A percentile compares a stretch with the other conserved stretches of the same genome.
Evolutionary conservation across 2,329 filamentous ascomycete genomes (phyloP).

Genomic region (Ophiosphaerella korrae): DNA sequence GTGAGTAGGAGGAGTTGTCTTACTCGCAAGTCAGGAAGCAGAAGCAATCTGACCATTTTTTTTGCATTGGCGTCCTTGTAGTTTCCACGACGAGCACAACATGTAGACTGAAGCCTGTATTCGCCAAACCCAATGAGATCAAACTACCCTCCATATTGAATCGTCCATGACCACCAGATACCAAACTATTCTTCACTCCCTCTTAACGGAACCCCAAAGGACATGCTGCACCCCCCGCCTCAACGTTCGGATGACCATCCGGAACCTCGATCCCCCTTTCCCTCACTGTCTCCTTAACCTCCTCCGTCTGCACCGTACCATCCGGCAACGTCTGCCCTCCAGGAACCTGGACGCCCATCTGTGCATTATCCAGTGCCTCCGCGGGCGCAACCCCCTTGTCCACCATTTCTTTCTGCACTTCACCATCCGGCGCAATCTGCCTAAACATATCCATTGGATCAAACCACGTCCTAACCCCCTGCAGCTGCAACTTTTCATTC

Average conservation of each 20-base stretch:
- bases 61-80: too few species aligned
- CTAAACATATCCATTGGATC: conserved; percentile 71
- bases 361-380: conserved; percentile 32
- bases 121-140: not conserved
- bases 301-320: conserved; percentile 13
- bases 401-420: conserved; percentile 53
- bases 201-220: conserved; percentile 11
- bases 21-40: too few species aligned
- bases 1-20: too few species aligned
- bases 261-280: conserved; percentile 12
- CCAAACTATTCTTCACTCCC: not conserved
- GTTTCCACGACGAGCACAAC: too few species aligned
- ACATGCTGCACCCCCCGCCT: conserved; percentile 7
- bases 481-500: conserved; percentile 64
- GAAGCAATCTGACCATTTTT: too few species aligned
- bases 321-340: conserved; percentile 22
- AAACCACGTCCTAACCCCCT: conserved; percentile 67
- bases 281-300: conserved; percentile 11
- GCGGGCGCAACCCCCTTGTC: conserved; percentile 39
- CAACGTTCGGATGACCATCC: conserved; percentile 10
- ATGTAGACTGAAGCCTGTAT: too few species aligned
- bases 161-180: not conserved
- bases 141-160: not conserved
- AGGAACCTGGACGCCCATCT: conserved; percentile 14
- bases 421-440: conserved; percentile 62